A percentile compares a stretch with the other conserved stretches of the same genome.
These are phyloP conservation scores for Calocybe cyanea DNA, from an alignment of 768 basidiomycete species.

Conservation along the genomic window DNA sequence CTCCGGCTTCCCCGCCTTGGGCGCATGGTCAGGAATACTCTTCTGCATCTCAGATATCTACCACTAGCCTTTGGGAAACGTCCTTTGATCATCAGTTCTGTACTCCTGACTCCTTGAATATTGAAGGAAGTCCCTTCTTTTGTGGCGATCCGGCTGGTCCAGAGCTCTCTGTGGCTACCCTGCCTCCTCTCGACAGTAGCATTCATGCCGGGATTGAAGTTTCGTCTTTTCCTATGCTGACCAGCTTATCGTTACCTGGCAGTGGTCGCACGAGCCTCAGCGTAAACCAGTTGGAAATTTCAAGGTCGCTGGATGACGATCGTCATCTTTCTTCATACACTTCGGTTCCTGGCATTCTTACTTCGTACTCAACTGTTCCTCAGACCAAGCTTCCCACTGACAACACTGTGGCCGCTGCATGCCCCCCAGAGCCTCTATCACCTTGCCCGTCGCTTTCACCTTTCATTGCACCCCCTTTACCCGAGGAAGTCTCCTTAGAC, in stretches of 20 bases:
- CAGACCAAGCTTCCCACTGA: conserved; percentile 11
- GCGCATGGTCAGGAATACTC: conserved; percentile 10
- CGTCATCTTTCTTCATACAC: conserved; percentile 9
- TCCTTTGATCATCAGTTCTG: conserved; percentile 20
- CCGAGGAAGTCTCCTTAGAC: conserved; percentile 7
- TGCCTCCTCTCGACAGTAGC: conserved; percentile 3
- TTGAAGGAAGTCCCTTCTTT: not conserved
- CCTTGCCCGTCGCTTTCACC: conserved; percentile 17
- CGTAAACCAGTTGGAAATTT: conserved; percentile 8
- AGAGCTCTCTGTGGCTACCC: too few species aligned
- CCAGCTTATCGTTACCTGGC: conserved; percentile 22
- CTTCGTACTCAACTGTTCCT: conserved; percentile 3
- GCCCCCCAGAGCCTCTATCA: conserved; percentile 11
- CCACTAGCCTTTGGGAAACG: conserved; percentile 25
- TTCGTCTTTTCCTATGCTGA: conserved; percentile 22
- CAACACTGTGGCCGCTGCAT: conserved; percentile 8
- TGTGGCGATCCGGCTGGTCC: not conserved
- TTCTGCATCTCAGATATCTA: conserved; percentile 18
- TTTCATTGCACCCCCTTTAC: conserved; percentile 14
- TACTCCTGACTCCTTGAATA: conserved; percentile 10
- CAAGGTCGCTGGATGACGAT: too few species aligned
- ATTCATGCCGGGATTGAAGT: conserved; percentile 20
- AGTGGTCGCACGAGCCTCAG: conserved; percentile 16
- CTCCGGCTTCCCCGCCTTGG: conserved; percentile 21
- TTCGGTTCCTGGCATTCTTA: not conserved